Percentiles rank a stretch among this genome's conserved stretches.
phyloP scores from a whole-genome alignment of 768 basidiomycete species.

The Phlegmacium glaucopus region DNA sequence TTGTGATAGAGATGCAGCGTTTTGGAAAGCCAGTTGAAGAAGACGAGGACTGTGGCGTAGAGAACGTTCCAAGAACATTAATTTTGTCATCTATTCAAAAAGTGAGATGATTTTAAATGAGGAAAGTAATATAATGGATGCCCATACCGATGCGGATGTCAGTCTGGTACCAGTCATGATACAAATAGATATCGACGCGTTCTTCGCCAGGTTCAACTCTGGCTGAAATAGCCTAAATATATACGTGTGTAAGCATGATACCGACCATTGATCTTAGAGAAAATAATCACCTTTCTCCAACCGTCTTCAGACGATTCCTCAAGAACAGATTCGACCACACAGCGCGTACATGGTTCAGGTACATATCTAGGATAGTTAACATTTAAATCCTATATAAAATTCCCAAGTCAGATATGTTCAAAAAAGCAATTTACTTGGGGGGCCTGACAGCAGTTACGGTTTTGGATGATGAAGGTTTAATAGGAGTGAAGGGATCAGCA shows the following conservation, averaged over 20 bases:
- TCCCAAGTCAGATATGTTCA: neutral
- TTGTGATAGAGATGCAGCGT: constrained; percentile 54
- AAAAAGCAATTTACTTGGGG: constrained; percentile 5
- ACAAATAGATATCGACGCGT: constrained; percentile 51
- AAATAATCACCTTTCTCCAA: constrained; percentile 36
- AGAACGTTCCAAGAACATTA: constrained; percentile 63
- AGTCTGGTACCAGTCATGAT: constrained; percentile 75
- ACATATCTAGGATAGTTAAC: neutral
- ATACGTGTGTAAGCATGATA: neutral
- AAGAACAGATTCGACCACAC: constrained; percentile 46
- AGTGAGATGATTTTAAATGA: neutral
- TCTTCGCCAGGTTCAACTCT: constrained; percentile 34
- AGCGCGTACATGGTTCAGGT: constrained; percentile 47
- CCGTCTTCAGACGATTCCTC: constrained; percentile 28
- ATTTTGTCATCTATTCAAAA: too few relatives aligned
- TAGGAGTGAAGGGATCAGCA: constrained; percentile 51
- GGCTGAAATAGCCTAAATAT: constrained; percentile 51
- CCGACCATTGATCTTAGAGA: neutral
- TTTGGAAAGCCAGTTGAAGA: constrained; percentile 30
- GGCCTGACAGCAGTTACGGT: neutral
- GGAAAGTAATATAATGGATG: neutral
- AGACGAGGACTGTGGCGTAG: constrained; percentile 38
- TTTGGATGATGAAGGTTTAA: constrained; percentile 32
- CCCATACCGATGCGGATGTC: constrained; percentile 58
- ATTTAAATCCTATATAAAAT: neutral